phyloP scores from a whole-genome alignment of 129 eudicot species.

The Chrysanthemum seticuspe region DNA sequence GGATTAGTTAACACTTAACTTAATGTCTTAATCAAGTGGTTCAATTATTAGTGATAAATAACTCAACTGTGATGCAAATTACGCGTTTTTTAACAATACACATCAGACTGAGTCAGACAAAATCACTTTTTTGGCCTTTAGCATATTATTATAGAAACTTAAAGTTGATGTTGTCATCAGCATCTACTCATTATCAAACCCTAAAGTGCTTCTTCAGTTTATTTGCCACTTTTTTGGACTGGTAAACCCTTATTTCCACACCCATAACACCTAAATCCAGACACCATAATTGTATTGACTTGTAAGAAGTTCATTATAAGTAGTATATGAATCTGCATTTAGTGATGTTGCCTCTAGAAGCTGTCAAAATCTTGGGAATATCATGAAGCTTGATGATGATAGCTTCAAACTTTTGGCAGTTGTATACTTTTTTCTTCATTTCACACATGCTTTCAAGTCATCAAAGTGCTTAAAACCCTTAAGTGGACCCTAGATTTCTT shows the following conservation, averaged over 20 bases:
- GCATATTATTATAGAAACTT: slow-evolving; percentile 18
- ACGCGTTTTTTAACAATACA: slow-evolving; percentile 26
- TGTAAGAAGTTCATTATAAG: not conserved
- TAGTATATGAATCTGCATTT: slow-evolving; percentile 5
- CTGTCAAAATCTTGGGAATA: slow-evolving; percentile 27
- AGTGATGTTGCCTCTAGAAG: slow-evolving; percentile 14
- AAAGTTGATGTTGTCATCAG: slow-evolving; percentile 45
- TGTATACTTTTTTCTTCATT: slow-evolving; percentile 25
- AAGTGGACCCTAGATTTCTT: slow-evolving; percentile 19
- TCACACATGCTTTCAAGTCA: slow-evolving; percentile 39
- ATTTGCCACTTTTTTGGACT: slow-evolving; percentile 24
- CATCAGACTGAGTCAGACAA: slow-evolving; percentile 57
- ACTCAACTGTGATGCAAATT: slow-evolving; percentile 23
- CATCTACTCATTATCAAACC: slow-evolving; percentile 33
- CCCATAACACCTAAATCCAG: slow-evolving; percentile 7
- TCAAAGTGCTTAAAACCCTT: slow-evolving; percentile 14
- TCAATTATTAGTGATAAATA: slow-evolving; percentile 18
- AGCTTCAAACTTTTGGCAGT: slow-evolving; percentile 31
- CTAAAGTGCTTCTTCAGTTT: slow-evolving; percentile 41
- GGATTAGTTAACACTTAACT: not conserved
- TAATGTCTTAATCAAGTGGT: not conserved
- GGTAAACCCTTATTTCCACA: slow-evolving; percentile 9
- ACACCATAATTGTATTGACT: not conserved
- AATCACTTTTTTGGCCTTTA: slow-evolving; percentile 33
- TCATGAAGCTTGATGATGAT: slow-evolving; percentile 36